Evolutionary conservation across 1,139 yeast genomes (phyloP), one percentile per base, ranked within the genome.

Genomic region (Suhomyces choctaworum): DNA sequence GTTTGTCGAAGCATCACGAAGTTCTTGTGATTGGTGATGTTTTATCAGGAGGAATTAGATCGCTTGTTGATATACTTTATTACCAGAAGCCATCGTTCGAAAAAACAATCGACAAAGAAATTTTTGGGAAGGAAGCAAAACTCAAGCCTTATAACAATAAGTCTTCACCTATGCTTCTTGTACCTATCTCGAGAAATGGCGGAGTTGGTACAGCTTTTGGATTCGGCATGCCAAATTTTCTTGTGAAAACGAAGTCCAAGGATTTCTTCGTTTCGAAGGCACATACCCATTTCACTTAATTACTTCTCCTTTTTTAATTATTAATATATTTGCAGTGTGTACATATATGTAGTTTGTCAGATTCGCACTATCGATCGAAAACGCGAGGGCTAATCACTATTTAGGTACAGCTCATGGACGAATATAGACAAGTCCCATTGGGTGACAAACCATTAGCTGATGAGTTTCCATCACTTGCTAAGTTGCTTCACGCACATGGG

Each of bases 11-110:
- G 1, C 45, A 54, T 32, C 36, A 41, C 8, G 48, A 61, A 15
- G 68, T 66, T 2, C 30, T 63, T 24, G 66, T 57, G 4, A 32
- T 60, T 19, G 72, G 73, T 17, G 73, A 66, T 44, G 51, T 64
- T 13, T 43, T 58, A 3, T 44, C 60, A 1, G 49, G 49, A 1
- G 50, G 62, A 7, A 34, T 37, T 9, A 48, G 48, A 17, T 49
- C 64, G 3, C 6, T 59, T 14, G 52, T 53, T 10, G 66, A 66
- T 36, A 34, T 67, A 11, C 39, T 34, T n/a, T 49, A 47, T 35
- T 38, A 41, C 17, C 71, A 64, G 38, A 32, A 42, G 13, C 49
- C 51, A 3, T 42, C 48, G 12, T 40, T 63, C 16, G 31, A 32
- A 23, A 41, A 44, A 11, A 36, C 48, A 16, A 36, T 58, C 12